Conservation (phyloP, 148 eudicot species). For the Rhododendron vialii region DNA sequence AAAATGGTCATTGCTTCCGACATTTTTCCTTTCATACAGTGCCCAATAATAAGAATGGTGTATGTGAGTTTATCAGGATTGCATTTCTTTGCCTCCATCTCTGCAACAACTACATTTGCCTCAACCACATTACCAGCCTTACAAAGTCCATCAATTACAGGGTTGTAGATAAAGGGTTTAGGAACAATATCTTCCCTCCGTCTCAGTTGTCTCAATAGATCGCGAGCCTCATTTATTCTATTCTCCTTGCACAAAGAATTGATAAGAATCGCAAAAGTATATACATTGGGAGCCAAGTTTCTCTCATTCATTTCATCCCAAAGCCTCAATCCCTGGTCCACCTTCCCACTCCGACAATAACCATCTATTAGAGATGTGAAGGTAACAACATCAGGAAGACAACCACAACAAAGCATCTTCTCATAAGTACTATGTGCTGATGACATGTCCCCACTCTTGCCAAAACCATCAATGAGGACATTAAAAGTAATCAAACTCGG, state of each 20-base stretch:
- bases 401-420: conserved; percentile 58
- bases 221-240: conserved; percentile 71
- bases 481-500: conserved; percentile 64
- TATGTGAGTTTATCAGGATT: conserved; percentile 75
- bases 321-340: conserved; percentile 60
- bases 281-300: conserved; percentile 56
- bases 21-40: conserved; percentile 91
- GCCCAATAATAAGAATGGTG: conserved; percentile 92
- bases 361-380: conserved; percentile 69
- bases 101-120: conserved; percentile 64
- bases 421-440: conserved; percentile 45
- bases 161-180: conserved; percentile 73
- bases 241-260: conserved; percentile 69
- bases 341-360: conserved; percentile 58
- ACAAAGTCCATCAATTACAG: conserved; percentile 88
- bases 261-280: conserved; percentile 65
- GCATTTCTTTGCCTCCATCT: conserved; percentile 75
- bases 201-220: conserved; percentile 50
- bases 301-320: conserved; percentile 54
- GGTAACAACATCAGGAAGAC: conserved; percentile 72
- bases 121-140: conserved; percentile 79
- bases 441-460: conserved; percentile 60
- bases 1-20: conserved; percentile 67
- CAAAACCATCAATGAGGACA: conserved; percentile 72
- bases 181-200: conserved; percentile 49